Conservation (phyloP, 768 basidiomycete genomes). For the Cystofilobasidium ferigula region DNA sequence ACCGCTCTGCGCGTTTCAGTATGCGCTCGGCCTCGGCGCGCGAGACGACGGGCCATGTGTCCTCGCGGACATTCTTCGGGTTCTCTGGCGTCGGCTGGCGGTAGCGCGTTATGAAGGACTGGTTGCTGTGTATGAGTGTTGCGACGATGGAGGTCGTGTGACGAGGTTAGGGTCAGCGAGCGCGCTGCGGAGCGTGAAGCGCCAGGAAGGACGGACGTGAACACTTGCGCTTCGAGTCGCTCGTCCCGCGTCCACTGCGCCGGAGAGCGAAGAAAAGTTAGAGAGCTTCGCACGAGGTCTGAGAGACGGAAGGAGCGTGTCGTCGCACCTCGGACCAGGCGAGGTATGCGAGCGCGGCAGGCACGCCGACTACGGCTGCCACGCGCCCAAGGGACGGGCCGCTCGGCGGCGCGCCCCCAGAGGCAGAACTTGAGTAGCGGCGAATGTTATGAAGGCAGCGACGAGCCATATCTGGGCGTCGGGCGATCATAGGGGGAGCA, state of each 20-base stretch:
- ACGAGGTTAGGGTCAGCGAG: background rate
- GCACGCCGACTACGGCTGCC: background rate
- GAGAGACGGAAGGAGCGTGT: too few species aligned
- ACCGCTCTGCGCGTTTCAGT: background rate
- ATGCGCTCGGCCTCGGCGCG: constrained; percentile 8
- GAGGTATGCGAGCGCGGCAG: background rate
- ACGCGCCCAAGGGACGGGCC: too few species aligned
- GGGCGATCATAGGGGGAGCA: too few species aligned
- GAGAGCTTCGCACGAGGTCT: too few species aligned
- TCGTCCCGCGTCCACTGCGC: background rate
- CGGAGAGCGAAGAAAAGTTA: too few species aligned
- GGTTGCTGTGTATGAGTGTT: background rate
- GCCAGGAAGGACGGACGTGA: background rate
- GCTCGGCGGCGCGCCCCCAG: too few species aligned
- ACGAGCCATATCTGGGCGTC: too few species aligned
- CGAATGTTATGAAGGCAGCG: too few species aligned
- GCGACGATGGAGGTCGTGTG: background rate
- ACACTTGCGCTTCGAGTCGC: background rate
- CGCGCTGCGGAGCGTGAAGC: too few species aligned
- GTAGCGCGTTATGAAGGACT: background rate
- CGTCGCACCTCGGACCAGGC: background rate
- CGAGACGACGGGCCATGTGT: constrained; percentile 11
- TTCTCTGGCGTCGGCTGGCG: background rate
- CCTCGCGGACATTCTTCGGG: constrained; percentile 15
- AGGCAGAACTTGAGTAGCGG: too few species aligned